Conservation (phyloP, 108 stramenopile genomes). For the Stephanodiscus triporus region DNA sequence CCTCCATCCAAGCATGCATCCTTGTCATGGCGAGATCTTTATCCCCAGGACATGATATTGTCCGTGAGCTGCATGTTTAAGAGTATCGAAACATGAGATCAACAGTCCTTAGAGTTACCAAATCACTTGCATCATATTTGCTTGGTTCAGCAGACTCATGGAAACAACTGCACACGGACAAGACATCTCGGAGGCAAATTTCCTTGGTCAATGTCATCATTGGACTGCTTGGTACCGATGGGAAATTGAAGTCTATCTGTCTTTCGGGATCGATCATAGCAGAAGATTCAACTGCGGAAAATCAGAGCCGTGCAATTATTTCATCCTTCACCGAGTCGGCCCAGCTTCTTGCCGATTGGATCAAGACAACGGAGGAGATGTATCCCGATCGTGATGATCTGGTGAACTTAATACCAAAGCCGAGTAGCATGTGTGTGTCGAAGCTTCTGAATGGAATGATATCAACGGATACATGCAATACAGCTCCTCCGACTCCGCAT, state of each 20-base stretch:
- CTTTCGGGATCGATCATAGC: slow-evolving; percentile 4
- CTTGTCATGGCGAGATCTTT: too few species aligned
- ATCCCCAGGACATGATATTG: neutral
- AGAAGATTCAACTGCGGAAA: slow-evolving; percentile 8
- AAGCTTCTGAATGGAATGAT: neutral
- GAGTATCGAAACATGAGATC: slow-evolving; percentile 2
- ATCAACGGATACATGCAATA: neutral
- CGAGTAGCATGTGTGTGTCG: neutral
- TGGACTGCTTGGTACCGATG: neutral
- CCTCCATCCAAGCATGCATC: slow-evolving; percentile 5
- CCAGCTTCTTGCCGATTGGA: slow-evolving; percentile 8
- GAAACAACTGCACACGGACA: slow-evolving; percentile 24
- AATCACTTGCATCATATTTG: slow-evolving; percentile 11
- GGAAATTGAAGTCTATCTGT: slow-evolving; percentile 1
- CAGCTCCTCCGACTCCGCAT: too few species aligned
- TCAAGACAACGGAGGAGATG: neutral
- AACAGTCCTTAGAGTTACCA: neutral
- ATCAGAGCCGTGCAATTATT: slow-evolving; percentile 3
- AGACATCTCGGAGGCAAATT: slow-evolving; percentile 9
- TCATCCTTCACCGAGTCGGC: neutral
- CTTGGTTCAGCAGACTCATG: slow-evolving; percentile 12
- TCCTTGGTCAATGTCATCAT: slow-evolving; percentile 15
- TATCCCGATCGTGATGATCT: neutral
- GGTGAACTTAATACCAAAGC: neutral
- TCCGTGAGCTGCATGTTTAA: neutral